Percentiles rank a stretch among this genome's conserved stretches.
These are phyloP conservation scores for Przewalskia tangutica DNA, from an alignment of 257 asterid genomes.

Conservation along the genomic window DNA sequence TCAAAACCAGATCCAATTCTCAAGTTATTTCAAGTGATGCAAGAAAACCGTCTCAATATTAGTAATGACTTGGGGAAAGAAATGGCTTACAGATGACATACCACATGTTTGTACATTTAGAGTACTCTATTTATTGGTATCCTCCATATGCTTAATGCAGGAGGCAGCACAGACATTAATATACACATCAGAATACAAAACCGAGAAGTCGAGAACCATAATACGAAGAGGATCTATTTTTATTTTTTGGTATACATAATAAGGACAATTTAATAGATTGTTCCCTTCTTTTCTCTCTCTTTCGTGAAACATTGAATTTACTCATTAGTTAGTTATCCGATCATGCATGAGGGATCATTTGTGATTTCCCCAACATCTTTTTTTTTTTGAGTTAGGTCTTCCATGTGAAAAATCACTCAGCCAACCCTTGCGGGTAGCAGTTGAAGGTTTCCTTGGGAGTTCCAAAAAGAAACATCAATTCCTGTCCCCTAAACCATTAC, in stretches of 20 bases:
- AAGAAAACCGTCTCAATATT: constrained; percentile 2
- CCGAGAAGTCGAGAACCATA: neutral
- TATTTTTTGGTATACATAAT: neutral
- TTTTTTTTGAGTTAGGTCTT: too few species aligned
- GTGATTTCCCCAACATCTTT: neutral
- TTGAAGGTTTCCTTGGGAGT: too few species aligned
- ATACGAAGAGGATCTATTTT: neutral
- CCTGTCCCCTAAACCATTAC: neutral
- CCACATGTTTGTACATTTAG: neutral
- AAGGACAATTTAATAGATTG: neutral
- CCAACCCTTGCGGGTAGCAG: too few species aligned
- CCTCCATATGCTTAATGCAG: neutral
- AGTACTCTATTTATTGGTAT: neutral
- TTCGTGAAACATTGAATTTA: neutral
- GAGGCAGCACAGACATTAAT: neutral
- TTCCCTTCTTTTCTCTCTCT: neutral
- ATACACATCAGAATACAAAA: neutral
- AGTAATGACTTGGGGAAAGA: neutral
- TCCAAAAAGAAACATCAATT: neutral
- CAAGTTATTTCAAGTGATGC: constrained; percentile 13
- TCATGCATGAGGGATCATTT: neutral
- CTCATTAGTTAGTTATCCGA: neutral
- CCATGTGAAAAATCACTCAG: too few species aligned
- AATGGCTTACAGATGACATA: neutral
- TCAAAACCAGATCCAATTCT: constrained; percentile 23